Percentiles rank a stretch among this genome's conserved stretches.
Evolutionary conservation across 352 stramenopile species (phyloP).

Genomic region (Globisporangium uncinulatum): DNA sequence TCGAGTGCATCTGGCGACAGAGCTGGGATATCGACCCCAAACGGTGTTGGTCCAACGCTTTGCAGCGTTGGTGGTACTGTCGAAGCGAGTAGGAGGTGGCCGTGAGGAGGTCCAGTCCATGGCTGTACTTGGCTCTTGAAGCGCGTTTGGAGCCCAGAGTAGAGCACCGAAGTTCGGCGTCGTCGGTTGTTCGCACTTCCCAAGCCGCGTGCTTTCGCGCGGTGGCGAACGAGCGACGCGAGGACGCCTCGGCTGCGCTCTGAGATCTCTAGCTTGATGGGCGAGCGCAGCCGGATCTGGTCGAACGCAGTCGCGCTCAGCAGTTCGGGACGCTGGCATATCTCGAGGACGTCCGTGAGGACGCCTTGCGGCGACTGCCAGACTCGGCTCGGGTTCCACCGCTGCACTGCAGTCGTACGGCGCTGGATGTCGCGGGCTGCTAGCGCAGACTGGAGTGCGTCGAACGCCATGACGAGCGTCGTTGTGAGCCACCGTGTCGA

Average conservation of each 20-base stretch:
- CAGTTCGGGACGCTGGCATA: not conserved
- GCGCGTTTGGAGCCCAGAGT: not conserved
- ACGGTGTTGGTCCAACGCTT: not conserved
- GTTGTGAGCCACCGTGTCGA: constrained; percentile 1
- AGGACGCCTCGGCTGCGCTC: not conserved
- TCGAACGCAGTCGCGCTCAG: not conserved
- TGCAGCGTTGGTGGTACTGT: not conserved
- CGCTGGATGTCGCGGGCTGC: not conserved
- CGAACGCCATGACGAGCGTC: constrained; percentile 1
- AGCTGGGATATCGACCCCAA: too few species aligned
- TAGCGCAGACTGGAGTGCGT: not conserved
- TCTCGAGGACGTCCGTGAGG: not conserved
- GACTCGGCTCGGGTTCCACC: not conserved
- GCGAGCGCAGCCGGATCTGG: not conserved
- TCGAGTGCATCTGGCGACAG: not conserved
- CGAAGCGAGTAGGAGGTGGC: not conserved
- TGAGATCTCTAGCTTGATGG: constrained; percentile 1
- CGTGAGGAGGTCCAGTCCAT: not conserved
- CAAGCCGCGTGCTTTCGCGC: not conserved
- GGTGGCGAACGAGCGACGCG: not conserved
- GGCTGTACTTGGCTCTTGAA: constrained; percentile 3
- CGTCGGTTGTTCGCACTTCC: not conserved
- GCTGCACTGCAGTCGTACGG: not conserved
- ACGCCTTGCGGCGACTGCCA: not conserved
- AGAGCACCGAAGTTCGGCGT: not conserved